A percentile compares a stretch with the other conserved stretches of the same genome.
Conservation (phyloP, 2,329 filamentous ascomycete species). For the Knufia fluminis region DNA sequence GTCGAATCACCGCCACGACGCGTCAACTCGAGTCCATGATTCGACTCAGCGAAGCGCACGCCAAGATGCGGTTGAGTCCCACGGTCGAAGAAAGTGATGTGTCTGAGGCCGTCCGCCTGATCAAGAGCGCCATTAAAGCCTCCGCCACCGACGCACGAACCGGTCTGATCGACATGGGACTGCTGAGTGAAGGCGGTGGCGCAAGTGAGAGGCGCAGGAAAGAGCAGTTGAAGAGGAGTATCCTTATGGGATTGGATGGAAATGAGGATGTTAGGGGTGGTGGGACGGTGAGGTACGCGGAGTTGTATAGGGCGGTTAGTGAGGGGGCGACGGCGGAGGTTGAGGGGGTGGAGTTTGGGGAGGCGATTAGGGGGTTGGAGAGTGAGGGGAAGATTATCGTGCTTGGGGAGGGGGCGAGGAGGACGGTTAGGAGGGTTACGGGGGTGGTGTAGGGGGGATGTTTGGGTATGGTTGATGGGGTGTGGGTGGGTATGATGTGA, state of each 20-base stretch:
- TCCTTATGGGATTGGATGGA: conserved; percentile 66
- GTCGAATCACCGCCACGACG: conserved; percentile 94
- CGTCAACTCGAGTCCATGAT: conserved; percentile 98
- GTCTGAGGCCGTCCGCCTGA: conserved; percentile 79
- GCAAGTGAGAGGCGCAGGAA: conserved; percentile 74
- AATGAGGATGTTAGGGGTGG: conserved; percentile 43
- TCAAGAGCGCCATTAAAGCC: conserved; percentile 89
- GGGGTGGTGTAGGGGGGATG: conserved; percentile 29
- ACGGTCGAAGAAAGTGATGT: conserved; percentile 76
- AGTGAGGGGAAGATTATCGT: conserved; percentile 75
- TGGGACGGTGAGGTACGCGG: conserved; percentile 64
- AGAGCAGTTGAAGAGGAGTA: conserved; percentile 72
- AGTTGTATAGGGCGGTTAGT: conserved; percentile 62
- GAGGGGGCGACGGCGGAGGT: conserved; percentile 62
- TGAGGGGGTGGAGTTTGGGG: conserved; percentile 71
- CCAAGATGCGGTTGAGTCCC: conserved; percentile 82
- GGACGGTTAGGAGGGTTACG: conserved; percentile 67
- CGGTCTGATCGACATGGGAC: conserved; percentile 91
- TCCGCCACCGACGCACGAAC: conserved; percentile 87
- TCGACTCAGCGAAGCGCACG: conserved; percentile 87
- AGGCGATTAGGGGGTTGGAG: conserved; percentile 71
- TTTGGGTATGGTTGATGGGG: background rate
- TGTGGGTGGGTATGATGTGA: background rate
- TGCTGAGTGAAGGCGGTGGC: conserved; percentile 89
- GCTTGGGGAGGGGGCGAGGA: conserved; percentile 73